Percentiles rank a stretch among this genome's conserved stretches.
phyloP scores from a whole-genome alignment of 1,284 basidiomycete species.

The Melampsora americana region DNA sequence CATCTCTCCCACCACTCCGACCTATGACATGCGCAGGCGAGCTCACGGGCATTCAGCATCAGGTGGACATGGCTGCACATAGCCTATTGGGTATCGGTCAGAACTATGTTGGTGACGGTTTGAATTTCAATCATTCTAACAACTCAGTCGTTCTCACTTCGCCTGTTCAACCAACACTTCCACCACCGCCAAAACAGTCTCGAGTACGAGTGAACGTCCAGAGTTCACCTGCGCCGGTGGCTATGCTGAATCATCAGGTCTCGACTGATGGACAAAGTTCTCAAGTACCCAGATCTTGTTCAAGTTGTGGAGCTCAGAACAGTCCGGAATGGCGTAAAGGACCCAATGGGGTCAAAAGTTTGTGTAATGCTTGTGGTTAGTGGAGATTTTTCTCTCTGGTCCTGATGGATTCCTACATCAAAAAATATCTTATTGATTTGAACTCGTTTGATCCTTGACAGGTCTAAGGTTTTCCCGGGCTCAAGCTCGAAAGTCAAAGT shows the following conservation, averaged over 20 bases:
- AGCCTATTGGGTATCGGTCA: background rate
- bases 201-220: too few relatives aligned
- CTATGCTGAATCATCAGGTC: too few relatives aligned
- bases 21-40: background rate
- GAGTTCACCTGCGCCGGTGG: too few relatives aligned
- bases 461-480: slow-evolving; percentile 33
- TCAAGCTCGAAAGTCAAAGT: slow-evolving; percentile 21
- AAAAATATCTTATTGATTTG: slow-evolving; percentile 1
- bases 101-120: background rate
- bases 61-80: background rate
- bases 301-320: slow-evolving; percentile 30
- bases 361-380: slow-evolving; percentile 40
- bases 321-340: slow-evolving; percentile 41
- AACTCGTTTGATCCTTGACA: background rate
- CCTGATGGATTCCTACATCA: too few relatives aligned
- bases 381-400: background rate
- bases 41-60: background rate
- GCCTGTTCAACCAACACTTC: background rate
- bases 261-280: too few relatives aligned
- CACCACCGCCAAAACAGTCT: background rate
- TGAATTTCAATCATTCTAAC: background rate
- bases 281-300: slow-evolving; percentile 6
- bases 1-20: background rate
- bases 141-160: background rate
- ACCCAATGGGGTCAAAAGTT: slow-evolving; percentile 21